These are phyloP conservation scores for Lecanicillium sp. DNA, from an alignment of 2,329 filamentous ascomycete genomes.

Conservation along the genomic window DNA sequence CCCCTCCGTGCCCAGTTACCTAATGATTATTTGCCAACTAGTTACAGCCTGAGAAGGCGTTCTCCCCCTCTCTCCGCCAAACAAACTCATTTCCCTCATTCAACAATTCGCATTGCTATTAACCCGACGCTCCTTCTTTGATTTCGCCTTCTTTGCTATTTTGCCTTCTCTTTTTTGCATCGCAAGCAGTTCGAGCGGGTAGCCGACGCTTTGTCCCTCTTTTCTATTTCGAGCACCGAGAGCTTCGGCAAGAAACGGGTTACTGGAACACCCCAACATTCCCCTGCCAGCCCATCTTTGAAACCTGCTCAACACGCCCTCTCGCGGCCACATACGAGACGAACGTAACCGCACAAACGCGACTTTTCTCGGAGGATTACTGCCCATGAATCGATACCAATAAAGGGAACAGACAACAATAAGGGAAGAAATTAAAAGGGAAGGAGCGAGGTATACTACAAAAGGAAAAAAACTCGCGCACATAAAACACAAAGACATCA, in stretches of 20 bases:
- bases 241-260: background rate
- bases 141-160: background rate
- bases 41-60: background rate
- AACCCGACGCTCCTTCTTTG: background rate
- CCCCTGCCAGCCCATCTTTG: background rate
- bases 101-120: background rate
- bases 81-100: background rate
- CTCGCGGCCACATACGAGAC: too few species aligned
- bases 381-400: background rate
- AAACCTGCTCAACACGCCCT: too few species aligned
- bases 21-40: constrained; percentile 5
- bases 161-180: constrained; percentile 7
- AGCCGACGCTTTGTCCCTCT: background rate
- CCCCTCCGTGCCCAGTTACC: too few species aligned
- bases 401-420: too few species aligned
- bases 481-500: constrained; percentile 12
- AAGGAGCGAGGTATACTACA: background rate
- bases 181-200: too few species aligned
- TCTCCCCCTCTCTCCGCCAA: background rate
- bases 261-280: background rate
- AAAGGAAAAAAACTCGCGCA: background rate
- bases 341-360: background rate
- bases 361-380: background rate
- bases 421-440: too few species aligned
- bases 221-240: background rate